Evolutionary conservation across 768 basidiomycete species (phyloP), one percentile per base, ranked within the genome.

Genomic region (Auricularia cornea): DNA sequence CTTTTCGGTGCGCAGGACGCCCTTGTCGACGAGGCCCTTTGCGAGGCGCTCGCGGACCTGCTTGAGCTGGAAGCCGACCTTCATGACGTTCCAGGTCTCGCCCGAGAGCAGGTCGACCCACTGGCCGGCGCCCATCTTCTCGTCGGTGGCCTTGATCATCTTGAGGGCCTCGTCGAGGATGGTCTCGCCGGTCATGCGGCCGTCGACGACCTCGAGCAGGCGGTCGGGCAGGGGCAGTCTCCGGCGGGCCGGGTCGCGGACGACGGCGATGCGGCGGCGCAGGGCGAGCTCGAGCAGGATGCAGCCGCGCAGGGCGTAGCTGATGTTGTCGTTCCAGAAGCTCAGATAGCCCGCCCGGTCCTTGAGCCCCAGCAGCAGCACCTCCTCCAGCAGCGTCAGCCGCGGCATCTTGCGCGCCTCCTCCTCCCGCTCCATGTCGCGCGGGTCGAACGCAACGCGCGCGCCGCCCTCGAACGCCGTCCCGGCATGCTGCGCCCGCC

Each of bases 251-350:
- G 90, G 87, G 70, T 98, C 96, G 68, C 84, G 83, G 60, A 94
- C 89, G 64, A 98, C 84, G 2, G 92, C 94, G 75, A 99, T 97
- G 41, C 97, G 84, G 63, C 94, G 83, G 48, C 96, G 85, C n/a
- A 99, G 84, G 0, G 96, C 95, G 64, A 99, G 88, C 73, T 99
- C 96, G 62, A 98, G 89, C 65, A 99, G 84, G 70, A 99, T 98
- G 74, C 96, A 98, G 3, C 97, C 97, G n/a, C 97, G 86, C 2
- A 99, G 83, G 16, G 96, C 95, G 75, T 99, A 99, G 0, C 94
- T 97, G 68, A 99, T 99, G 77, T 98, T 98, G 80, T 99, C 96
- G 77, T 98, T 98, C 96, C 96, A 98, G 73, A 98, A 98, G 1
- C 94, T 96, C 41, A 98, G 85, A 75, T 98, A 97, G 38, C 95